Conservation (phyloP, 495 filamentous ascomycete genomes). For the Neurospora sp. region DNA sequence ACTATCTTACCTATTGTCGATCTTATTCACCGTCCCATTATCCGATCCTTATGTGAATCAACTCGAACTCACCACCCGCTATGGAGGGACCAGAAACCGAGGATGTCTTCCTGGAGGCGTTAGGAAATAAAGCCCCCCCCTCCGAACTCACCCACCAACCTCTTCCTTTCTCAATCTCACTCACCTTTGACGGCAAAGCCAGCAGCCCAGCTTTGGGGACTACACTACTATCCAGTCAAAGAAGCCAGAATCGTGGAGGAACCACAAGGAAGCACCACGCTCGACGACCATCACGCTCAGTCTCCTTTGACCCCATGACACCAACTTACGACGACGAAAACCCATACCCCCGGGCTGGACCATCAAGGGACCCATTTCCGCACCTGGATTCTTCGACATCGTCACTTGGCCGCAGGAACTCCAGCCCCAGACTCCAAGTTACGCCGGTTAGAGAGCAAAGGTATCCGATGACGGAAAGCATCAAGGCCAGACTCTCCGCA, state of each 20-base stretch:
- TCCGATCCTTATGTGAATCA: not conserved
- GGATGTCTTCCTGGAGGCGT: not conserved
- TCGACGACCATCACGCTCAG: not conserved
- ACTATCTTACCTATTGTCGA: not conserved
- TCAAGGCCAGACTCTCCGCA: conserved; percentile 5
- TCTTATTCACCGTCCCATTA: not conserved
- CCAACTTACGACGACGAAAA: not conserved
- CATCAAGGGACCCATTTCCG: not conserved
- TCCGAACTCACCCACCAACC: not conserved
- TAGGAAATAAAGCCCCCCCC: not conserved
- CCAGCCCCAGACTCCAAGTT: conserved; percentile 8
- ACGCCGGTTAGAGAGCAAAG: conserved; percentile 23
- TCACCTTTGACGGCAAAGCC: not conserved
- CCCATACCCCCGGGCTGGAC: not conserved
- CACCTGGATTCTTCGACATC: not conserved
- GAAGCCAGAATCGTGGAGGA: not conserved
- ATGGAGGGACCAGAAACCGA: not conserved
- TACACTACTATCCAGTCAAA: not conserved
- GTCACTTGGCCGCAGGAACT: conserved; percentile 1
- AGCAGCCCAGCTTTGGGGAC: not conserved
- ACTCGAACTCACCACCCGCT: not conserved
- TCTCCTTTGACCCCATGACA: not conserved
- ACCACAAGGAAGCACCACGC: not conserved
- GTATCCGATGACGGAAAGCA: conserved; percentile 19
- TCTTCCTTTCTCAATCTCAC: not conserved